Evolutionary conservation across 805 yeast genomes (phyloP).

Genomic region (Torulaspora quercuum): DNA sequence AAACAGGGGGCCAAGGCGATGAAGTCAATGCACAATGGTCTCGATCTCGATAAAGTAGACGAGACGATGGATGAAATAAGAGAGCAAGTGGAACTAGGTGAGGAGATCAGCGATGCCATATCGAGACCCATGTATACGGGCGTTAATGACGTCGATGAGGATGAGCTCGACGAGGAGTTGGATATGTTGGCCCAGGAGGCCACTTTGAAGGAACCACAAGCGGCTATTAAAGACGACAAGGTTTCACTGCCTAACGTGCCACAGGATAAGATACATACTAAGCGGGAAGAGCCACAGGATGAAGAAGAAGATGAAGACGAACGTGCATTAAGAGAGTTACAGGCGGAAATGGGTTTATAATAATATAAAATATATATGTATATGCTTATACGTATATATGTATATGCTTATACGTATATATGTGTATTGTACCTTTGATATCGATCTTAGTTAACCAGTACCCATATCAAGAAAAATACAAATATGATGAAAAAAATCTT

Average conservation of each 20-base stretch:
- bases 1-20: constrained; percentile 95
- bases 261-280: constrained; percentile 31
- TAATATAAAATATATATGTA: constrained; percentile 1
- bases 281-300: constrained; percentile 27
- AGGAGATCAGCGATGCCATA: constrained; percentile 93
- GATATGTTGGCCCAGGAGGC: constrained; percentile 84
- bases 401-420: constrained; percentile 5
- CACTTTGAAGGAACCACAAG: constrained; percentile 46
- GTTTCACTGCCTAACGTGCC: constrained; percentile 49
- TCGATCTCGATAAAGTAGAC: constrained; percentile 94
- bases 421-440: constrained; percentile 8
- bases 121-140: constrained; percentile 81
- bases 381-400: constrained; percentile 4
- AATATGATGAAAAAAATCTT: constrained; percentile 86
- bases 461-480: constrained; percentile 74
- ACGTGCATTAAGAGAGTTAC: constrained; percentile 72
- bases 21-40: constrained; percentile 92
- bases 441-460: constrained; percentile 54
- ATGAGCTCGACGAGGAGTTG: constrained; percentile 91
- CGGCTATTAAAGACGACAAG: constrained; percentile 16
- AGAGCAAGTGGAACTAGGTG: constrained; percentile 92
- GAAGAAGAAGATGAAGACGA: constrained; percentile 78
- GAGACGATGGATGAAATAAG: constrained; percentile 97
- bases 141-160: constrained; percentile 70
- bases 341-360: constrained; percentile 82